phyloP scores from a whole-genome alignment of 2,329 filamentous ascomycete genomes.

The Nemania abortiva region DNA sequence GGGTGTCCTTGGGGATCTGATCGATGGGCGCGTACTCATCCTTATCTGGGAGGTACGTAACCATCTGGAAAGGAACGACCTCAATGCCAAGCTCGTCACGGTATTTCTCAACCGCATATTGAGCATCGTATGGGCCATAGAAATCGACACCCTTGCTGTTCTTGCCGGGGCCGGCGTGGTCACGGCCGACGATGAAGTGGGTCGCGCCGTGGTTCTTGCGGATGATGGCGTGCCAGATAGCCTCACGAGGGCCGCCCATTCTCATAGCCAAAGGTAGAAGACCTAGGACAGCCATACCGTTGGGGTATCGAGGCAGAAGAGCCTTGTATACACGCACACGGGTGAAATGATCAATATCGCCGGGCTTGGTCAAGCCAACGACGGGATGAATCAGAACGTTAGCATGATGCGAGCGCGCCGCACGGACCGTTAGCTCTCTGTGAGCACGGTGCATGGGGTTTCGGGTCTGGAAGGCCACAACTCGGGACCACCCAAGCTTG shows the following conservation, averaged over 20 bases:
- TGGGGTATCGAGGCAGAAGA: constrained; percentile 94
- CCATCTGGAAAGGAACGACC: constrained; percentile 99
- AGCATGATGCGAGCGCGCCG: constrained; percentile 93
- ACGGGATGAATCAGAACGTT: constrained; percentile 99
- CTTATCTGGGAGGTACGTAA: constrained; percentile 97
- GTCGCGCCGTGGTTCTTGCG: constrained; percentile 99
- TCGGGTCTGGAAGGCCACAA: constrained; percentile 98
- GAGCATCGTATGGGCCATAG: constrained; percentile 98
- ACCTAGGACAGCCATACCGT: constrained; percentile 97
- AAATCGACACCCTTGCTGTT: constrained; percentile 97
- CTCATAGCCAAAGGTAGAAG: constrained; percentile 97
- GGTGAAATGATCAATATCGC: constrained; percentile 99
- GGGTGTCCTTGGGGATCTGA: constrained; percentile 84
- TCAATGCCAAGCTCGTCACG: constrained; percentile 96
- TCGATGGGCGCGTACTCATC: constrained; percentile 97
- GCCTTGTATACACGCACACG: constrained; percentile 99
- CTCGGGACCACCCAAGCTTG: constrained; percentile 98
- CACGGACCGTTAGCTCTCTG: constrained; percentile 96
- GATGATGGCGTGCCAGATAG: constrained; percentile 99
- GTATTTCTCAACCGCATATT: constrained; percentile 97
- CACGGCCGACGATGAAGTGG: constrained; percentile 98
- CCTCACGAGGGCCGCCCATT: constrained; percentile 98
- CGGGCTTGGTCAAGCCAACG: constrained; percentile 97
- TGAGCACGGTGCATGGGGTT: constrained; percentile 99
- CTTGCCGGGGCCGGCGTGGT: constrained; percentile 97